Conservation (phyloP, 257 asterid genomes). For the Scutellaria galericulata region DNA sequence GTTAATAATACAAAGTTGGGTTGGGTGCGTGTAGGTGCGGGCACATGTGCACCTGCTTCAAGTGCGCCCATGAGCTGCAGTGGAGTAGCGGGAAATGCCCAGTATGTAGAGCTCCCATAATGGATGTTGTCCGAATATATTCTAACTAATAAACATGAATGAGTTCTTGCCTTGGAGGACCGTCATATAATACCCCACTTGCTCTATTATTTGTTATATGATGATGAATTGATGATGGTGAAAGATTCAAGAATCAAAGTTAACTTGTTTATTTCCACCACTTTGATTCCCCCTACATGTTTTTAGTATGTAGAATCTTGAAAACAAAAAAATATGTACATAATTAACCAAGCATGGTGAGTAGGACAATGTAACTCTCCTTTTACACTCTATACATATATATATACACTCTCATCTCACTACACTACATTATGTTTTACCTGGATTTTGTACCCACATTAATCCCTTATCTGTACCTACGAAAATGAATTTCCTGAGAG, state of each 20-base stretch:
- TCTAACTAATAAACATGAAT: constrained; percentile 35
- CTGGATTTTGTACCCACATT: too few species aligned
- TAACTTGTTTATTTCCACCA: background rate
- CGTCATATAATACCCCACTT: constrained; percentile 14
- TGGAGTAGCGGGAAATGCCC: constrained; percentile 78
- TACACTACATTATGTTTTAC: too few species aligned
- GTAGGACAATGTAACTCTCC: constrained; percentile 18
- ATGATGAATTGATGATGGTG: background rate
- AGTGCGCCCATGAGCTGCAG: constrained; percentile 77
- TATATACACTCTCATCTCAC: constrained; percentile 1
- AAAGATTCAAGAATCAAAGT: background rate
- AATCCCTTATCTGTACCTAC: too few species aligned
- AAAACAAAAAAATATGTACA: background rate
- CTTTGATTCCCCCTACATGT: too few species aligned
- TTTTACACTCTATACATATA: background rate
- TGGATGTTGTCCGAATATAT: constrained; percentile 66
- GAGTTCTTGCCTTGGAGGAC: constrained; percentile 49
- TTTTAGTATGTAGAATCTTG: constrained; percentile 15
- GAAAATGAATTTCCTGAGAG: too few species aligned
- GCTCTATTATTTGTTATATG: background rate
- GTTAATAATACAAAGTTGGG: too few species aligned
- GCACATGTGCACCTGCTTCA: constrained; percentile 91
- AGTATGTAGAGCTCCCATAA: constrained; percentile 70
- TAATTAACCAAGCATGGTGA: background rate
- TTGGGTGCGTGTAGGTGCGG: constrained; percentile 64